These are phyloP conservation scores for Aspergillus olivimuriae DNA, from an alignment of 495 filamentous ascomycete species.

Conservation along the genomic window DNA sequence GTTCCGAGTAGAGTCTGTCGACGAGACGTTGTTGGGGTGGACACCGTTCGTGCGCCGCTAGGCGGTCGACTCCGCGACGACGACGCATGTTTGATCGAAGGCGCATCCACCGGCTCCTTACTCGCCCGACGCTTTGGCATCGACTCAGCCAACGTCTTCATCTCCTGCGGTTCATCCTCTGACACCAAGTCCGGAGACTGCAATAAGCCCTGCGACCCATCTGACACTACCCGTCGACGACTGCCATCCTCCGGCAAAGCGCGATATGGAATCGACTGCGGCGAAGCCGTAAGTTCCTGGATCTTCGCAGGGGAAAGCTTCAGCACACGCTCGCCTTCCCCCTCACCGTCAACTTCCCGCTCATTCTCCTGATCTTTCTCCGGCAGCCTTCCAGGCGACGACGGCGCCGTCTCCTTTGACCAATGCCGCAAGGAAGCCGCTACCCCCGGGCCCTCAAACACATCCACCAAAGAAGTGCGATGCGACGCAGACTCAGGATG, in stretches of 20 bases:
- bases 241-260: conserved; percentile 18
- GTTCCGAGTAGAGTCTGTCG: conserved; percentile 14
- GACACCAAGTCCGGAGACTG: conserved; percentile 12
- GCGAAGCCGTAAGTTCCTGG: conserved; percentile 49
- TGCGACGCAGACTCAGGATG: conserved; percentile 1
- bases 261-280: conserved; percentile 44
- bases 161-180: conserved; percentile 13
- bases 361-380: conserved; percentile 14
- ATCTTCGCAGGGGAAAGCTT: conserved; percentile 49
- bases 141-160: conserved; percentile 9
- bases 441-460: conserved; percentile 13
- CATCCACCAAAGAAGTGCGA: conserved; percentile 16
- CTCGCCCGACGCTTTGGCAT: conserved; percentile 15
- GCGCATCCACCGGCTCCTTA: conserved; percentile 21
- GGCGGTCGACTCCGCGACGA: conserved; percentile 28
- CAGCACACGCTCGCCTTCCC: conserved; percentile 38
- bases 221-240: conserved; percentile 22
- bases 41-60: conserved; percentile 28
- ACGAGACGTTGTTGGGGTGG: conserved; percentile 27
- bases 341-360: too few relatives aligned
- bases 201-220: conserved; percentile 12
- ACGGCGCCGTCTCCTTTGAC: conserved; percentile 13
- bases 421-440: conserved; percentile 6
- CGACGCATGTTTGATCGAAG: conserved; percentile 12
- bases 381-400: too few relatives aligned